Base-by-base conservation (phyloP, 306 rosid genomes). In the Medicago ruthenica region DNA sequence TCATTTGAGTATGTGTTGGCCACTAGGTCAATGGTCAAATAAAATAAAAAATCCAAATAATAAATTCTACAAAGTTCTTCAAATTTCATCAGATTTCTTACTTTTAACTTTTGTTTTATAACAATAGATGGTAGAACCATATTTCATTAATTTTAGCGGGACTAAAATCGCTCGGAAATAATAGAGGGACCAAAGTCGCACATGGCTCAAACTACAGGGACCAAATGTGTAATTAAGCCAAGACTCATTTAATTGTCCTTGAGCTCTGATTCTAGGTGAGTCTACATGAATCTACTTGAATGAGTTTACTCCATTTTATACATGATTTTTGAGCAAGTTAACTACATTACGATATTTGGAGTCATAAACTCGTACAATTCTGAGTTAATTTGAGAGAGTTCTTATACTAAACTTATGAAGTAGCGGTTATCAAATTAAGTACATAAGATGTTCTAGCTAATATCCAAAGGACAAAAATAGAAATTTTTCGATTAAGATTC, bases 381-480 rank as follows among this genome's bases (percentile, higher is more conserved):
- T 4, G 6, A 31, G 36, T 31, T 31, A 31, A 31, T 6, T 31
- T 31, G 36, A 31, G 37, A 34, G 37, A 51, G 34, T 8, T 55
- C 14, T 55, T 18, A 55, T 55, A 8, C 7, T 55, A 24, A 24
- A 37, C 20, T 41, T 21, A 76, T 47, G 67, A 42, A 77, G 70
- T 53, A 73, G 15, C 36, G 61, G 63, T n/a, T 41, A 37, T 50
- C 18, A 1, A 50, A n/a, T n/a, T 5, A 50, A 50, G 57, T 50
- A 7, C 7, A 50, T 53, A 59, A 50, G 39, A 67, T 68, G 31
- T 65, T 51, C 66, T 63, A 37, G 20, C 47, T 7, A 9, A 22
- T 48, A 73, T 34, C 41, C n/a, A 41, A 31, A n/a, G 45, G 42
- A 15, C 20, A 16, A n/a, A 60, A 2, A 16, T 7, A 2, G 63